Conservation (phyloP, 2,329 filamentous ascomycete species). For the Sordariomycetes sp. region DNA sequence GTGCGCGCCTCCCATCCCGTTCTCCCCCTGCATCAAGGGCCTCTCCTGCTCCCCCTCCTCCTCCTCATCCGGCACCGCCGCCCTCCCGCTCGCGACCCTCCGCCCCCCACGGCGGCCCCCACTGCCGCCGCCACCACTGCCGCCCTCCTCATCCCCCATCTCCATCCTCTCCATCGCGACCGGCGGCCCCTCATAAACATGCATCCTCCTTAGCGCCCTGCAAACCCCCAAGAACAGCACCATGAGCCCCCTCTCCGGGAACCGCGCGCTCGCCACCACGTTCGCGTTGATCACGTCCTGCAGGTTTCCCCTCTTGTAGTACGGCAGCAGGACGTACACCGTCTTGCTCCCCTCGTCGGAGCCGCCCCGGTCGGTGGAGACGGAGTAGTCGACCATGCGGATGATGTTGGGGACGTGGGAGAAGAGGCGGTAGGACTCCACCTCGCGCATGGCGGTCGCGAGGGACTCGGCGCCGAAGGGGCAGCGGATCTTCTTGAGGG, state of each 20-base stretch:
- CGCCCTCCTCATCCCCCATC: conserved; percentile 29
- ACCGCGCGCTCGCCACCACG: conserved; percentile 82
- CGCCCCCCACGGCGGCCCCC: too few relatives aligned
- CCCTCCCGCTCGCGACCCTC: conserved; percentile 14
- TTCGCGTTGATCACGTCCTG: conserved; percentile 99
- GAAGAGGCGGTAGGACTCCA: conserved; percentile 92
- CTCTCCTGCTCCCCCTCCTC: conserved; percentile 65
- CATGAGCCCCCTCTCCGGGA: conserved; percentile 83
- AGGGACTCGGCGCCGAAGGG: conserved; percentile 96
- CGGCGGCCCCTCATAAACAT: conserved; percentile 58
- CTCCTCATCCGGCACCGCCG: conserved; percentile 42
- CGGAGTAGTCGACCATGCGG: conserved; percentile 67
- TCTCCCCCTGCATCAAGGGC: conserved; percentile 72
- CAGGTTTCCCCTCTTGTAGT: conserved; percentile 88
- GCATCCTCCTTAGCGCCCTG: conserved; percentile 77
- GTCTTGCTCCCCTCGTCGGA: conserved; percentile 58
- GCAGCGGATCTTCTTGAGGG: conserved; percentile 97
- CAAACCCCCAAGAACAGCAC: conserved; percentile 85
- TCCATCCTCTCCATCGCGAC: conserved; percentile 35
- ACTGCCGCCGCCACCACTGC: too few relatives aligned
- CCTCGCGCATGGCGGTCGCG: conserved; percentile 87
- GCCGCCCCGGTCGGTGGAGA: conserved; percentile 57
- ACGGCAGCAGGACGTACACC: conserved; percentile 90
- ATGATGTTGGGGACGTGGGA: conserved; percentile 75
- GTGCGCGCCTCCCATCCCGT: conserved; percentile 54